phyloP scores from a whole-genome alignment of 345 rosid genomes.

The Alliaria petiolata region DNA sequence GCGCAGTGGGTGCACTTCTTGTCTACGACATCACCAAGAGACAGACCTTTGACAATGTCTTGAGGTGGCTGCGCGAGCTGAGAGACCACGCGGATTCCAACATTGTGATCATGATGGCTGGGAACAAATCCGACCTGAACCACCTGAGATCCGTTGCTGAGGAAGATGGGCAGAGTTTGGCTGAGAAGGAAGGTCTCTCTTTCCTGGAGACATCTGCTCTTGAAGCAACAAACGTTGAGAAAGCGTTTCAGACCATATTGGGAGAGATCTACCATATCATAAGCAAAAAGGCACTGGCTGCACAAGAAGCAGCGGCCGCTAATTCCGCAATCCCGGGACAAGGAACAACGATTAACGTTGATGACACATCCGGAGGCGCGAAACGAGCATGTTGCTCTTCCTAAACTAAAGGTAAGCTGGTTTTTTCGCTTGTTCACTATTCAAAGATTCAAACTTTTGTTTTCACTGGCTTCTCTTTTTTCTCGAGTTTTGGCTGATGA shows the following conservation, averaged over 20 bases:
- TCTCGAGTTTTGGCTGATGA: constrained; percentile 39
- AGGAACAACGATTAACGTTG: constrained; percentile 61
- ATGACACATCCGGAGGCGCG: constrained; percentile 44
- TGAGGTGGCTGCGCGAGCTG: constrained; percentile 71
- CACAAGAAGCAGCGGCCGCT: constrained; percentile 60
- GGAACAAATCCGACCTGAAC: constrained; percentile 66
- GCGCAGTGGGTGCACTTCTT: constrained; percentile 77
- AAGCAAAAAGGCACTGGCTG: constrained; percentile 71
- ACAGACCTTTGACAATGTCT: constrained; percentile 64
- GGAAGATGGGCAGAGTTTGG: constrained; percentile 53
- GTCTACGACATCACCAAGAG: constrained; percentile 81
- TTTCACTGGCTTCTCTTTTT: constrained; percentile 8
- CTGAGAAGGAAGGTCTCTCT: constrained; percentile 67
- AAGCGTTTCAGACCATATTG: constrained; percentile 66
- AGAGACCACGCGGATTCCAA: constrained; percentile 76
- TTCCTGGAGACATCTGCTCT: constrained; percentile 72
- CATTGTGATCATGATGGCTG: constrained; percentile 82
- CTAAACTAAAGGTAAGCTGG: constrained; percentile 27
- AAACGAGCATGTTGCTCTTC: constrained; percentile 64
- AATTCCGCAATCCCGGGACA: constrained; percentile 46
- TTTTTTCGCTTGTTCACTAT: not conserved
- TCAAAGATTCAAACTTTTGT: constrained; percentile 22
- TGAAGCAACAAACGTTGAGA: constrained; percentile 65
- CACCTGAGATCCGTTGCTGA: constrained; percentile 64
- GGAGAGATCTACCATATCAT: constrained; percentile 62